phyloP scores from a whole-genome alignment of 140 eudicot genomes.

The Flaveria floridana region DNA sequence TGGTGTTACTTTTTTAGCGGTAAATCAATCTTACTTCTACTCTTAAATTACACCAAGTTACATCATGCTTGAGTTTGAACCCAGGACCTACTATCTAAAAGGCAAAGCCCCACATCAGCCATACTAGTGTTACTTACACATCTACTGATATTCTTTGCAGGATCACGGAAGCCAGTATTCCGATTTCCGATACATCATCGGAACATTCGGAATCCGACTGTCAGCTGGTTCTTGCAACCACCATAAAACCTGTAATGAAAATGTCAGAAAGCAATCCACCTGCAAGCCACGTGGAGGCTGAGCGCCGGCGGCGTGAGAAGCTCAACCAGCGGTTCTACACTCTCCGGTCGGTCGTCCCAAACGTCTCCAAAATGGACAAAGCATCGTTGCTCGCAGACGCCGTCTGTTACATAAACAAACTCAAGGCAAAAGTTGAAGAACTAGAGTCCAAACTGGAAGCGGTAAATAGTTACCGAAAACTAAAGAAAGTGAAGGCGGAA shows the following conservation, averaged over 20 bases:
- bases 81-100: too few species aligned
- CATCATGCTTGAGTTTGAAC: too few species aligned
- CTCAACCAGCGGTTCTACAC: slow-evolving; percentile 80
- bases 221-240: slow-evolving; percentile 12
- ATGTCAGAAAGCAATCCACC: slow-evolving; percentile 36
- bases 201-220: slow-evolving; percentile 55
- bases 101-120: too few species aligned
- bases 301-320: slow-evolving; percentile 79
- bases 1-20: too few species aligned
- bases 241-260: slow-evolving; percentile 38
- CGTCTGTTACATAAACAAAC: slow-evolving; percentile 62
- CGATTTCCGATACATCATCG: slow-evolving; percentile 14
- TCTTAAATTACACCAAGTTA: too few species aligned
- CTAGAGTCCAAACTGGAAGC: slow-evolving; percentile 35
- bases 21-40: too few species aligned
- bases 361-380: slow-evolving; percentile 75
- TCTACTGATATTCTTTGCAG: neutral
- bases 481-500: slow-evolving; percentile 34
- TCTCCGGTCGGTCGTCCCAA: slow-evolving; percentile 69
- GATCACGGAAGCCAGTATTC: neutral
- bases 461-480: neutral
- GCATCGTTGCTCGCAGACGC: slow-evolving; percentile 72
- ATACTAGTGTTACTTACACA: too few species aligned
- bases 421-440: slow-evolving; percentile 43
- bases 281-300: slow-evolving; percentile 73